These are phyloP conservation scores for apple (Malus domestica) DNA, from an alignment of 306 rosid species.

Conservation along the genomic window DNA sequence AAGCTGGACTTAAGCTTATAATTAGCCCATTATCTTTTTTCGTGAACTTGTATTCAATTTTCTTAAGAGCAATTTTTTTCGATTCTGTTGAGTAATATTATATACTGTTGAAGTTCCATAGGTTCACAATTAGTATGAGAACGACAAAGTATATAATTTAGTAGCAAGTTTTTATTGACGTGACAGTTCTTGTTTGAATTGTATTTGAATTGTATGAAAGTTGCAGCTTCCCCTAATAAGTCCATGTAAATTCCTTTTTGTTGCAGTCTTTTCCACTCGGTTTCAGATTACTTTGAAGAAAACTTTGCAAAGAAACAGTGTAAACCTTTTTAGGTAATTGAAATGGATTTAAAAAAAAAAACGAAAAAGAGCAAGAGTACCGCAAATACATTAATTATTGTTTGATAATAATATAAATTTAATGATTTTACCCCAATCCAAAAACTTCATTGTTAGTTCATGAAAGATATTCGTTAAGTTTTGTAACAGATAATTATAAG, in stretches of 20 bases:
- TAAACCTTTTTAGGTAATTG: not conserved
- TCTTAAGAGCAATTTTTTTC: not conserved
- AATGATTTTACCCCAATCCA: not conserved
- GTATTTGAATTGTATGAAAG: slow-evolving; percentile 28
- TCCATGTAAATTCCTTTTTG: slow-evolving; percentile 33
- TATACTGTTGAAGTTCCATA: not conserved
- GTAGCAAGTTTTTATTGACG: slow-evolving; percentile 39
- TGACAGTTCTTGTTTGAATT: slow-evolving; percentile 35
- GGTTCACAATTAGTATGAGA: slow-evolving; percentile 14
- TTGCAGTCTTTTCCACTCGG: slow-evolving; percentile 21
- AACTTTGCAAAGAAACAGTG: not conserved
- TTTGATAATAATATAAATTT: not conserved
- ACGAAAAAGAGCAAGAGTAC: not conserved
- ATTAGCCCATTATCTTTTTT: not conserved
- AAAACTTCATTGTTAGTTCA: not conserved
- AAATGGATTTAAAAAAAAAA: not conserved
- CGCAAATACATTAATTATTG: not conserved
- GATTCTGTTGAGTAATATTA: no score
- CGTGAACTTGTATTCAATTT: not conserved
- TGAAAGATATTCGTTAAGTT: not conserved
- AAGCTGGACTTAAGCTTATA: not conserved
- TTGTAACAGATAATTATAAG: not conserved
- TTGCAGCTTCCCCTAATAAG: slow-evolving; percentile 44
- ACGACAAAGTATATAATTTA: slow-evolving; percentile 15
- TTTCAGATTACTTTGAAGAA: slow-evolving; percentile 9